These are phyloP conservation scores for Alternaria angustiovoidea DNA, from an alignment of 2,329 filamentous ascomycete species.

Conservation along the genomic window DNA sequence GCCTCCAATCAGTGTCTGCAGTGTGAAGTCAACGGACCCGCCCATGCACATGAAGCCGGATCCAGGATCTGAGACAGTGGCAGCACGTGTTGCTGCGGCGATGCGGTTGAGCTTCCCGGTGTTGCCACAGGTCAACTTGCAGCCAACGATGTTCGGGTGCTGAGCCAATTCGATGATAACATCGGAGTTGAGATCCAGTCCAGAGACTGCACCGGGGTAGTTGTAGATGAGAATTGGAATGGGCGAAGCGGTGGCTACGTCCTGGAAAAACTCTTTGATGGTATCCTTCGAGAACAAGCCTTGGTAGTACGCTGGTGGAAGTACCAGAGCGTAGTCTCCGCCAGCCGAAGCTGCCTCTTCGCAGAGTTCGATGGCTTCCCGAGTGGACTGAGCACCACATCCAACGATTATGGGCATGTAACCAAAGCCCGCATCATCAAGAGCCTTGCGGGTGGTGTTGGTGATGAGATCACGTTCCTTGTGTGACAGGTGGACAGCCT, in stretches of 20 bases:
- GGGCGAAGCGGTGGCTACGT: constrained; percentile 69
- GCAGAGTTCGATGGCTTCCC: constrained; percentile 75
- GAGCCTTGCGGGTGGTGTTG: constrained; percentile 71
- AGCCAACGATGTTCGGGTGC: constrained; percentile 72
- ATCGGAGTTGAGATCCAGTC: constrained; percentile 71
- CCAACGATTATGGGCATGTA: constrained; percentile 78
- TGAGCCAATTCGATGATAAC: constrained; percentile 65
- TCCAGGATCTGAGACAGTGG: constrained; percentile 47
- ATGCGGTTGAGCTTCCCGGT: constrained; percentile 72
- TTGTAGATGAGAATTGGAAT: constrained; percentile 75
- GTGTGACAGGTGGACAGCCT: constrained; percentile 79
- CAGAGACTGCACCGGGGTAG: constrained; percentile 70
- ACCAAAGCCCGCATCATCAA: constrained; percentile 71
- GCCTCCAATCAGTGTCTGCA: constrained; percentile 74
- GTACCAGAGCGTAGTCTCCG: constrained; percentile 77
- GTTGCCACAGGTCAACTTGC: constrained; percentile 75
- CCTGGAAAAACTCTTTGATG: constrained; percentile 69
- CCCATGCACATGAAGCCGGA: constrained; percentile 73
- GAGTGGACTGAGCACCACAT: constrained; percentile 75
- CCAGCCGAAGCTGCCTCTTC: constrained; percentile 72
- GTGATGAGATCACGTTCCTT: constrained; percentile 75
- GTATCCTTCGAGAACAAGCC: constrained; percentile 68
- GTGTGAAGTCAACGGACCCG: constrained; percentile 76
- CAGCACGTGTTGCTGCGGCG: constrained; percentile 61
- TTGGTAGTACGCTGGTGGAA: constrained; percentile 80